Base-by-base conservation (phyloP, 116 monocot genomes). In the Posidonia oceanica region DNA sequence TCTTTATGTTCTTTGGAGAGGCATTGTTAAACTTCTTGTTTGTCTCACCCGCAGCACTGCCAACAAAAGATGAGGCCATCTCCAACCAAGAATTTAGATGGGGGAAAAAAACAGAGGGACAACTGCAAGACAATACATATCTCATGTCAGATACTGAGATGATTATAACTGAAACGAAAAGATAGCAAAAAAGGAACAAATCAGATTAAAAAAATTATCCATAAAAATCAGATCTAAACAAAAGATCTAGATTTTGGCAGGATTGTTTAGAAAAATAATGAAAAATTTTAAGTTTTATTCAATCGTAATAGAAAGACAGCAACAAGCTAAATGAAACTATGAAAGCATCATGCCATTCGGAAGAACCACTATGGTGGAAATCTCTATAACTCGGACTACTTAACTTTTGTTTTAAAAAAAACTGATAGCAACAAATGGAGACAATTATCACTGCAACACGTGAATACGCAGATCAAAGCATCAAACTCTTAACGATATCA, bases 1-100 rank as follows among this genome's bases (percentile, higher is more conserved):
- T 69, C 69, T 69, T 69, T 20, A n/a, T 16, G 18, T 55, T 69
- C 56, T 69, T 69, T 2, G 69, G 57, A 12, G 69, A 69, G 17
- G 51, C 23, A n/a, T 18, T 39, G 53, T 36, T 12, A 16, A 37
- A 18, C 69, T 20, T 69, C 57, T 57, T 57, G 38, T 56, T 36
- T 15, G 39, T 23, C 55, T 39, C 69, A 18, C 3, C 23, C 16
- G 18, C 38, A 7, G 55, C 38, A 11, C 29, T 1, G 55, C 3
- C 56, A 57, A 58, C 58, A 57, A 56, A 38, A 17, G 57, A 36
- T 10, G 69, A 69, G 36, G 57, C 69, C 69, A 69, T 69, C 17
- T 39, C 23, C 48, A 52, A 52, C 18, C 10, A 8, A 63, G 38
- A 38, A 3, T 38, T 63, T 14, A 63, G 48, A 48, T 29, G 29